Base-by-base conservation (phyloP, 768 basidiomycete genomes). In the Lenzites betulinus region DNA sequence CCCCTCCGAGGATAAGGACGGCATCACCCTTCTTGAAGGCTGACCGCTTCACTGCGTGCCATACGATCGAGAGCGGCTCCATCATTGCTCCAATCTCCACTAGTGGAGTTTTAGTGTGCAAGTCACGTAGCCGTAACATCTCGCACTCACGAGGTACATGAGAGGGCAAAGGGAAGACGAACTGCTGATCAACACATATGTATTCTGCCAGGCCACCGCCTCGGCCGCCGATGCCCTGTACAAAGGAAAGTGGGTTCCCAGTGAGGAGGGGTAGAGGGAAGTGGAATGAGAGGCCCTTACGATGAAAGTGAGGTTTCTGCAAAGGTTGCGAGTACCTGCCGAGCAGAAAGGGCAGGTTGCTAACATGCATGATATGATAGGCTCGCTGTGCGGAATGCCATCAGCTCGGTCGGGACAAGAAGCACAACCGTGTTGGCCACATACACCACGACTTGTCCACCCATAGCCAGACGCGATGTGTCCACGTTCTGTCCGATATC, bases 71-170 rank as follows among this genome's bases (percentile, higher is more conserved):
- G 4, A 83, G 71, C 0, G 81, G 81, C 65, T 83, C 81, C 18
- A 79, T 71, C 62, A 77, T 74, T 2, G 81, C 81, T 0, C 78
- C 81, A 9, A 79, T 65, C 22, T 83, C 81, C 43, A 83, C 81
- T 81, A 36, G 11, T 1, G 11, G 3, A 36, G 8, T 23, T 22
- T 15, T 13, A 42, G 20, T 20, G 44, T 20, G 7, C 2, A 30
- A 51, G 47, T 12, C 9, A 11, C 25, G 5, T 41, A 16, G 23
- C 7, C 43, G 28, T 1, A 20, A 25, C 13, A 33, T 18, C 30
- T 33, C 23, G 36, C 5, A 58, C 77, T 66, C 61, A 79, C 81
- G 70, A 1, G 78, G 66, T 36, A 80, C 69, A 26, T 68, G 65
- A 13, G 69, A 66, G 2, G 79, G 81, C 3, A 83, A 67, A 12